Conservation (phyloP, 331 rosid genomes). For the Acacia pycnantha region DNA sequence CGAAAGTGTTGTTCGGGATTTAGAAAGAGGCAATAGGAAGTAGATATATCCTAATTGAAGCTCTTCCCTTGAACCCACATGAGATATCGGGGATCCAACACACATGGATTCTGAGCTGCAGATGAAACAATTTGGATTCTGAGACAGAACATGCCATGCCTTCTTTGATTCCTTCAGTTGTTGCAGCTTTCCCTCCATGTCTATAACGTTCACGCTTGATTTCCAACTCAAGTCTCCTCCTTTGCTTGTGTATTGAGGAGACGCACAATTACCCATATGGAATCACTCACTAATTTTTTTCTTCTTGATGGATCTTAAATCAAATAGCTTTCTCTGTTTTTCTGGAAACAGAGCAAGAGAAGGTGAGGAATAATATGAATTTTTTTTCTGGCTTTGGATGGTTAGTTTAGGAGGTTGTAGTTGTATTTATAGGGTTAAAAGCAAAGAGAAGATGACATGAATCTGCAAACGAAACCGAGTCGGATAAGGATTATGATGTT, state of each 20-base stretch:
- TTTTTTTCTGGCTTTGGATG: neutral
- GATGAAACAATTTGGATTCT: constrained; percentile 57
- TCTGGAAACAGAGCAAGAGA: neutral
- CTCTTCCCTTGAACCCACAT: constrained; percentile 35
- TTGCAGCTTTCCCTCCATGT: constrained; percentile 52
- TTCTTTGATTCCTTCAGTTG: constrained; percentile 41
- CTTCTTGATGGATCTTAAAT: neutral
- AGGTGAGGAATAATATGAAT: neutral
- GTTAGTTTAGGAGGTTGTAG: neutral
- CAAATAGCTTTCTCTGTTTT: neutral
- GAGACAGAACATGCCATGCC: constrained; percentile 50
- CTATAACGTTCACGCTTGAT: constrained; percentile 40
- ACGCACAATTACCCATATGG: constrained; percentile 64
- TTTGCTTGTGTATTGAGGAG: constrained; percentile 35
- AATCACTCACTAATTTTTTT: neutral
- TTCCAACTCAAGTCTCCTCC: constrained; percentile 19
- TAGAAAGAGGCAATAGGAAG: constrained; percentile 56
- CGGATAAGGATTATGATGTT: neutral
- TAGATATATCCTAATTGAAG: constrained; percentile 62
- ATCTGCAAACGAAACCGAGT: neutral
- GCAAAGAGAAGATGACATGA: neutral
- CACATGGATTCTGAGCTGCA: constrained; percentile 63
- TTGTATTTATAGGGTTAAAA: neutral
- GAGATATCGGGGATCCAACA: constrained; percentile 36
- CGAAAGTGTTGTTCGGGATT: constrained; percentile 39